These are phyloP conservation scores for Apiotrichum veenhuisii DNA, from an alignment of 1,284 basidiomycete species.

Conservation along the genomic window DNA sequence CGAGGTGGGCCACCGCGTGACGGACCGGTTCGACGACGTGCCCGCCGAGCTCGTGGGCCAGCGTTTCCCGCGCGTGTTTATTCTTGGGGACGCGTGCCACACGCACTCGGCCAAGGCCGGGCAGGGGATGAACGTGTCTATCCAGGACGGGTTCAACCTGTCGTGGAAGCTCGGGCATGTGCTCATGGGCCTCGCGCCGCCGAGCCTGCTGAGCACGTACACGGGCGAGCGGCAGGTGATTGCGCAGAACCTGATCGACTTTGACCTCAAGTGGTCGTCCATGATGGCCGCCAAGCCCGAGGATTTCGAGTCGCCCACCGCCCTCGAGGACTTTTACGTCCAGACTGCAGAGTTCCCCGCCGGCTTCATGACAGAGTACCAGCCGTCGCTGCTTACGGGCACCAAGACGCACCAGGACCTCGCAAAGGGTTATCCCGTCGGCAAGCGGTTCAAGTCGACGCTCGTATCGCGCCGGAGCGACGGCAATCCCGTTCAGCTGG, in stretches of 20 bases:
- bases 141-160: slow-evolving; percentile 42
- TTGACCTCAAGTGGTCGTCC: slow-evolving; percentile 68
- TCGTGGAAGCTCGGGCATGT: slow-evolving; percentile 54
- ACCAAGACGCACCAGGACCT: slow-evolving; percentile 1
- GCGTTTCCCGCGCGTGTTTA: slow-evolving; percentile 22
- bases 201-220: slow-evolving; percentile 62
- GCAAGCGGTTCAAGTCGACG: slow-evolving; percentile 19
- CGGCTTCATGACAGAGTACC: slow-evolving; percentile 14
- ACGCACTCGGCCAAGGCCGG: slow-evolving; percentile 40
- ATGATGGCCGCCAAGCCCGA: slow-evolving; percentile 57
- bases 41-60: slow-evolving; percentile 6
- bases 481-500: slow-evolving; percentile 5
- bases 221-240: slow-evolving; percentile 20
- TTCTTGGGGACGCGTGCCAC: slow-evolving; percentile 40
- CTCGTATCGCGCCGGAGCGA: slow-evolving; percentile 45
- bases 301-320: slow-evolving; percentile 5
- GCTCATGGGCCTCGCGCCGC: slow-evolving; percentile 60
- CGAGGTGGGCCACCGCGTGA: slow-evolving; percentile 53
- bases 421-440: slow-evolving; percentile 8
- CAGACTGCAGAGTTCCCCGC: slow-evolving; percentile 28
- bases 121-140: slow-evolving; percentile 42
- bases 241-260: slow-evolving; percentile 67
- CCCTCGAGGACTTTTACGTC: slow-evolving; percentile 49
- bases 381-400: slow-evolving; percentile 3
- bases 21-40: slow-evolving; percentile 20